phyloP scores from a whole-genome alignment of 2,329 filamentous ascomycete species.

The Orbilia blumenaviensis region DNA sequence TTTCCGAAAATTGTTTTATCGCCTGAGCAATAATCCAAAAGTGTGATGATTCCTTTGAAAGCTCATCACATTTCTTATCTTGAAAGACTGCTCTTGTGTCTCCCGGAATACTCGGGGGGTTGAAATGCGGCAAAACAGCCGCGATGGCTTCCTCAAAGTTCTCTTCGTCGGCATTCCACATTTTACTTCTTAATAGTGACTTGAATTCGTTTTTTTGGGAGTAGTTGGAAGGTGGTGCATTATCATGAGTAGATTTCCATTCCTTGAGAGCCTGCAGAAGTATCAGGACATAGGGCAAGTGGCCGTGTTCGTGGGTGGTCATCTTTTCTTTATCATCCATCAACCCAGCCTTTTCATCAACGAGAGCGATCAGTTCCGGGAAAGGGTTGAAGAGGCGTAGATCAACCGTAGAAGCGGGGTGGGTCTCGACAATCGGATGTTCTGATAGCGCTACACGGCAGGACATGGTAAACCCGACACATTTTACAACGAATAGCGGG shows the following conservation, averaged over 20 bases:
- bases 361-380: conserved; percentile 78
- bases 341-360: conserved; percentile 72
- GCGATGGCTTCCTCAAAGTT: conserved; percentile 93
- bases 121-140: conserved; percentile 87
- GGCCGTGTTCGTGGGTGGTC: conserved; percentile 83
- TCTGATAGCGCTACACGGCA: conserved; percentile 81
- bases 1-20: conserved; percentile 72
- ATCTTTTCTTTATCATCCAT: conserved; percentile 61
- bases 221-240: conserved; percentile 75
- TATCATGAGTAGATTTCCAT: conserved; percentile 79
- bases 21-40: conserved; percentile 93
- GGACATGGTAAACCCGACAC: conserved; percentile 88
- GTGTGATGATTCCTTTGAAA: conserved; percentile 66
- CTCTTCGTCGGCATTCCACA: conserved; percentile 83
- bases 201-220: conserved; percentile 87
- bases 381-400: conserved; percentile 85
- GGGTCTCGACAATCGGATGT: conserved; percentile 90
- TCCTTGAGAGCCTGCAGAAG: conserved; percentile 81
- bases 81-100: conserved; percentile 81
- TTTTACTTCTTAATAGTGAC: conserved; percentile 72
- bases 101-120: conserved; percentile 72
- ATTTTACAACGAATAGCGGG: conserved; percentile 83
- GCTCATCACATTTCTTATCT: conserved; percentile 69
- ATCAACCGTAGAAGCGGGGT: conserved; percentile 88
- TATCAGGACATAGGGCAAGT: conserved; percentile 86